Conservation (phyloP, 2,329 filamentous ascomycete species). For the Colletotrichum echinochloae region DNA sequence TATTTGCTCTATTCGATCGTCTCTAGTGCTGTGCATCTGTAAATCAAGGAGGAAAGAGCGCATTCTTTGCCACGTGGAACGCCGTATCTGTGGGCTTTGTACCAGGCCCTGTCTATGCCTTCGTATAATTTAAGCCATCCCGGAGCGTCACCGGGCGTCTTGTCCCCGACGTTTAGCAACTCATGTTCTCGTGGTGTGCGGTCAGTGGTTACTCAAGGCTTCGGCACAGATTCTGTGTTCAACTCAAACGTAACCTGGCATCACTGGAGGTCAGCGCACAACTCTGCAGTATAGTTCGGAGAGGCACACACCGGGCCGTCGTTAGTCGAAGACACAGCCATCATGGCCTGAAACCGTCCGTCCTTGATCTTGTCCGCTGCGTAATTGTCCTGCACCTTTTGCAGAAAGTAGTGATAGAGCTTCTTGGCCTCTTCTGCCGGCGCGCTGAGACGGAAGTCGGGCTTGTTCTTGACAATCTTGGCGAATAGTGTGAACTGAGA, state of each 20-base stretch:
- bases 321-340: constrained; percentile 94
- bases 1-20: background rate
- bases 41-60: background rate
- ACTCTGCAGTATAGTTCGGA: background rate
- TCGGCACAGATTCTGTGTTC: constrained; percentile 3
- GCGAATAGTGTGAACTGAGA: constrained; percentile 97
- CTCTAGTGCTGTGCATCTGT: background rate
- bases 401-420: constrained; percentile 87
- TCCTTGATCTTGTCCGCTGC: constrained; percentile 83
- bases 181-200: background rate
- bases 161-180: background rate
- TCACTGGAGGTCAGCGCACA: background rate
- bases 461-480: constrained; percentile 94
- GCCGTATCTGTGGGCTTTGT: background rate
- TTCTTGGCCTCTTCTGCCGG: constrained; percentile 80
- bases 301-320: constrained; percentile 72
- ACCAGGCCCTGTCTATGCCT: background rate
- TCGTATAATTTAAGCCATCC: too few relatives aligned
- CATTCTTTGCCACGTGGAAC: background rate
- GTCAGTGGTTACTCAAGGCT: background rate
- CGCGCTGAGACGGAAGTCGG: constrained; percentile 92
- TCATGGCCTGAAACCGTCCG: constrained; percentile 98
- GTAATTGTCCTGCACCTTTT: constrained; percentile 80
- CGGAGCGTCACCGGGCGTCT: background rate
- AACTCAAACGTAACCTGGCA: constrained; percentile 42